These are phyloP conservation scores for Daldinia childiae DNA, from an alignment of 495 filamentous ascomycete species.

Conservation along the genomic window DNA sequence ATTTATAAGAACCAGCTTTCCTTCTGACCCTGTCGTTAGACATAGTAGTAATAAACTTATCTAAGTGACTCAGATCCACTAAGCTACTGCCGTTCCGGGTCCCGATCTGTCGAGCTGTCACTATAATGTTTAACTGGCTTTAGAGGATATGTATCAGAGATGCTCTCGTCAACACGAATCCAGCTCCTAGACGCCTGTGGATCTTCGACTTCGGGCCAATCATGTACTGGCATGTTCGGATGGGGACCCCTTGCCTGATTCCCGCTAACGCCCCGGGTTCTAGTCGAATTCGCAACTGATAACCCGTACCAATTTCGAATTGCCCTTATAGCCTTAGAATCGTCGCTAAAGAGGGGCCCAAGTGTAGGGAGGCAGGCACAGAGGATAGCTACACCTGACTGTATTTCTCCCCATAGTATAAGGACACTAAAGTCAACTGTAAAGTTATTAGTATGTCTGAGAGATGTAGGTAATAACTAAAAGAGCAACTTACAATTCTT, in stretches of 20 bases:
- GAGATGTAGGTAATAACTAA: background rate
- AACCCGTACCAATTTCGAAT: background rate
- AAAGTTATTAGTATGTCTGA: background rate
- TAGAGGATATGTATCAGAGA: background rate
- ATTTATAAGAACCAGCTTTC: too few species aligned
- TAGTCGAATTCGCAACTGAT: background rate
- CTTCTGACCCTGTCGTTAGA: background rate
- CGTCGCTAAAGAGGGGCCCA: background rate
- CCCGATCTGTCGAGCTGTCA: background rate
- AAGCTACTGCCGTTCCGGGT: background rate
- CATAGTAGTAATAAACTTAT: background rate
- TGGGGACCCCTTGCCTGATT: background rate
- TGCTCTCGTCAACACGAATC: background rate
- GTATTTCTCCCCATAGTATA: background rate
- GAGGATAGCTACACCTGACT: background rate
- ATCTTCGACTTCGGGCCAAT: background rate
- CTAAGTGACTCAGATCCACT: background rate
- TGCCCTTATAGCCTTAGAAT: background rate
- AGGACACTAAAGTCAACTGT: background rate
- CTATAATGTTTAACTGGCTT: background rate
- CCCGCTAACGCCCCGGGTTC: background rate
- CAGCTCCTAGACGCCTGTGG: background rate
- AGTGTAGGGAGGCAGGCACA: conserved; percentile 1
- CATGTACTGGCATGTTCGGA: background rate
- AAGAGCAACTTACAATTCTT: background rate